A percentile compares a stretch with the other conserved stretches of the same genome.
phyloP scores from a whole-genome alignment of 1,284 basidiomycete species.

The Leccinum pallidistipes region DNA sequence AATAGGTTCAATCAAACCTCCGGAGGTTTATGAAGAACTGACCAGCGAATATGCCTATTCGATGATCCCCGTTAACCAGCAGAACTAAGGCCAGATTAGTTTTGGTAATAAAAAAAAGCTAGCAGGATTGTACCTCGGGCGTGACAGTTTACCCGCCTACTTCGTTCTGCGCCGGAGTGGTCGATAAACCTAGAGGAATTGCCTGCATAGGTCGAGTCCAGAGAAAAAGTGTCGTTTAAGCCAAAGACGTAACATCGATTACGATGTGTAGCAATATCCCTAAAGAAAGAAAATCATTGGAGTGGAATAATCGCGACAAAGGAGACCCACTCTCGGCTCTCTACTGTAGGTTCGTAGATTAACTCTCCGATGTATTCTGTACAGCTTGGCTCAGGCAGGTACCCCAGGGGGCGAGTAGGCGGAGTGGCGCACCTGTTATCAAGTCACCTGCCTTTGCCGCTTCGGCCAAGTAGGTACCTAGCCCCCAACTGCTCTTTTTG shows the following conservation, averaged over 20 bases:
- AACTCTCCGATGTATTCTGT: conserved; percentile 49
- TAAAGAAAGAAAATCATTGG: conserved; percentile 3
- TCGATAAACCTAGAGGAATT: conserved; percentile 63
- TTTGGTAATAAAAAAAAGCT: neutral
- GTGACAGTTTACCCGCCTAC: conserved; percentile 40
- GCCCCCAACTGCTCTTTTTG: conserved; percentile 39
- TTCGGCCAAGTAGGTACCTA: conserved; percentile 44
- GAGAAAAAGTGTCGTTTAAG: conserved; percentile 40
- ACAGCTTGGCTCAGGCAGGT: neutral
- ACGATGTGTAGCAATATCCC: conserved; percentile 31
- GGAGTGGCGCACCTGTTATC: conserved; percentile 39
- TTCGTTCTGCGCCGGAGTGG: conserved; percentile 37
- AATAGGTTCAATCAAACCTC: neutral
- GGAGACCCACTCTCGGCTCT: conserved; percentile 44
- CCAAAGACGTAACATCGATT: conserved; percentile 58
- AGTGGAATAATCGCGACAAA: neutral
- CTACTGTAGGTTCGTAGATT: conserved; percentile 31
- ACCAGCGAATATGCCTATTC: conserved; percentile 60
- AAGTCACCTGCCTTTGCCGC: conserved; percentile 32
- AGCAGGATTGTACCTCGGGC: conserved; percentile 41
- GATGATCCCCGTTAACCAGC: conserved; percentile 57
- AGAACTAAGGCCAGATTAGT: conserved; percentile 39
- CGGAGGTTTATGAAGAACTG: conserved; percentile 16
- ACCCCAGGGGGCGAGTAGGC: neutral
- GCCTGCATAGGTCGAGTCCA: conserved; percentile 55